Evolutionary conservation across 352 stramenopile genomes (phyloP), one percentile per base, ranked within the genome.

Genomic region (Chrysophaeum taylorii): DNA sequence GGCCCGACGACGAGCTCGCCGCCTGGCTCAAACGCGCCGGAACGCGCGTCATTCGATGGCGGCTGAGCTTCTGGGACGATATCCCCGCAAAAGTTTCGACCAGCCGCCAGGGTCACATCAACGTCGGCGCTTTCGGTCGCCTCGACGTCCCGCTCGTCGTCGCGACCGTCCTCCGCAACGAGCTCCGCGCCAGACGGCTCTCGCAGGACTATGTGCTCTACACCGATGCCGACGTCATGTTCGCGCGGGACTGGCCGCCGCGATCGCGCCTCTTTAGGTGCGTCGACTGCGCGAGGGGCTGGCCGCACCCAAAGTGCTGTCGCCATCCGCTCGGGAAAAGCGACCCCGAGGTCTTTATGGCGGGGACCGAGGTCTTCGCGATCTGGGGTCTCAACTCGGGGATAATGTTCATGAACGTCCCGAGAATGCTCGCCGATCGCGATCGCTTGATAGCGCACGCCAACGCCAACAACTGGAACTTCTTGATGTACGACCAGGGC

Each of bases 401-500:
- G 7, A 36, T 66, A 9, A 66, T 66, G 57, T 66, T 31, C 57
- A 42, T 66, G 33, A 66, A 66, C 57, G 31, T 42, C 12, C 31
- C 5, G 1, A 2, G 31, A 18, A 42, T 66, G 33, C 36, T 66
- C 18, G 7, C 2, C 14, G 57, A 66, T 25, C 9, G 57, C 9
- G 2, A n/a, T 7, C 23, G 16, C 16, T 9, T 66, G 14, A 31
- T 66, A 7, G 57, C 41, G 2, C 45, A 18, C 9, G 57, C 12
- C 57, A 66, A 66, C 35, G 31, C 9, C 2, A 42, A 66, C 12
- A 7, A 14, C 12, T 66, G 57, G 57, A 23, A 66, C 12, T 66
- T 66, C 35, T 41, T 39, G 25, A 63, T 63, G 52, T 66, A 45
- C 33, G 57, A 66, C 35, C 57, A 66, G 35, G 57, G 57, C 33